These are phyloP conservation scores for Ricinus communis DNA, from an alignment of 345 rosid genomes.

Conservation along the genomic window DNA sequence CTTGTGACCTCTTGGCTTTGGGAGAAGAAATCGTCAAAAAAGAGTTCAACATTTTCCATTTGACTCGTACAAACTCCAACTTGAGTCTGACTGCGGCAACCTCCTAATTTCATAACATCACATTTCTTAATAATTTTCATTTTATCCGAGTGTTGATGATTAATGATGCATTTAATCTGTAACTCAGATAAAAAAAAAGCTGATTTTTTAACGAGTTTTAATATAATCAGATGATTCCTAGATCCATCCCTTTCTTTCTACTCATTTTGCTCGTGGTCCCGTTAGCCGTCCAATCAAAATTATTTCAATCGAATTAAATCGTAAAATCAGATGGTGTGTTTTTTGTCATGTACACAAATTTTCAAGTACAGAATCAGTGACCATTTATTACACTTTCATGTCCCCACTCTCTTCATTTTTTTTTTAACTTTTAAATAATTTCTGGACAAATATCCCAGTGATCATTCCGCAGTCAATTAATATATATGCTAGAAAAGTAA, in stretches of 20 bases:
- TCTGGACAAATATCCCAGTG: too few species aligned
- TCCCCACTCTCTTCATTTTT: neutral
- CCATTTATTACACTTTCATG: neutral
- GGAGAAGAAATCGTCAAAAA: constrained; percentile 30
- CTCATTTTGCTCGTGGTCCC: neutral
- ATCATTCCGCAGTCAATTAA: too few species aligned
- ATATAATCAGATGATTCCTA: neutral
- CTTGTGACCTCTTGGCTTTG: neutral
- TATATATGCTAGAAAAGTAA: too few species aligned
- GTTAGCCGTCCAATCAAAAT: neutral
- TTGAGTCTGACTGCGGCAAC: too few species aligned
- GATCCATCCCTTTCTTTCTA: neutral
- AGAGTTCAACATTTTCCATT: constrained; percentile 28
- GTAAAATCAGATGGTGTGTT: neutral
- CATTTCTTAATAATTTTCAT: too few species aligned
- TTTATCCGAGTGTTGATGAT: too few species aligned
- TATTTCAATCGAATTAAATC: too few species aligned
- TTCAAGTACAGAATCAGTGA: constrained; percentile 20
- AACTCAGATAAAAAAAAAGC: neutral
- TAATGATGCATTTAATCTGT: too few species aligned
- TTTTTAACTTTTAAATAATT: too few species aligned
- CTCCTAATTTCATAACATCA: too few species aligned
- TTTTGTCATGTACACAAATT: constrained; percentile 18
- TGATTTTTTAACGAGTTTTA: too few species aligned
- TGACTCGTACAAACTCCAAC: constrained; percentile 23